Percentiles rank a stretch among this genome's conserved stretches.
phyloP scores from a whole-genome alignment of 2,329 filamentous ascomycete genomes.

The Tolypocladium ovalisporum region DNA sequence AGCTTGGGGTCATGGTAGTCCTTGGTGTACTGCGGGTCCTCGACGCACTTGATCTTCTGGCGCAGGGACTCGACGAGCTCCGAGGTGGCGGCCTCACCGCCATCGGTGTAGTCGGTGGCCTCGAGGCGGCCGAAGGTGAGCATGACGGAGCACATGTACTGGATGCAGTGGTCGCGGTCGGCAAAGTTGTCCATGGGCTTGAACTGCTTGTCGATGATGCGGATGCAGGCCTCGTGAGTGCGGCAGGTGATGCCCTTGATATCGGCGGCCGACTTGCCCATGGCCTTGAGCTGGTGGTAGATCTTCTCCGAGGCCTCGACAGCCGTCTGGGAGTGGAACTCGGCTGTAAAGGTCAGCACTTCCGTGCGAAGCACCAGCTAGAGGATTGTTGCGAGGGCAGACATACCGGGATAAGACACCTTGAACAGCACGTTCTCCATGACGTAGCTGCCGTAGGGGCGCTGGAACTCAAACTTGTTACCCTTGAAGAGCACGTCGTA shows the following conservation, averaged over 20 bases:
- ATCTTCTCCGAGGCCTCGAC: constrained; percentile 90
- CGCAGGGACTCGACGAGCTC: constrained; percentile 83
- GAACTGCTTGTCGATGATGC: constrained; percentile 99
- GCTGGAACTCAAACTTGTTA: constrained; percentile 92
- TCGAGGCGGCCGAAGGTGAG: constrained; percentile 89
- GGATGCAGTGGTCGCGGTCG: constrained; percentile 97
- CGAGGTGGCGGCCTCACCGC: constrained; percentile 82
- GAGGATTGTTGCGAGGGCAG: neutral
- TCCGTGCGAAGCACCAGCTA: neutral
- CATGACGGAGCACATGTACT: constrained; percentile 98
- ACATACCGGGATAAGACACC: constrained; percentile 87
- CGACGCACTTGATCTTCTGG: constrained; percentile 89
- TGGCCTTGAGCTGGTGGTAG: constrained; percentile 66
- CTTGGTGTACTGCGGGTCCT: constrained; percentile 86
- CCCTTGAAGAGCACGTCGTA: constrained; percentile 97
- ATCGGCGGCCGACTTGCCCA: constrained; percentile 86
- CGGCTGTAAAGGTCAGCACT: constrained; percentile 36
- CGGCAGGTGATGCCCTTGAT: constrained; percentile 90
- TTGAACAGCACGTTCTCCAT: constrained; percentile 99
- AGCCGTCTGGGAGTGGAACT: constrained; percentile 98
- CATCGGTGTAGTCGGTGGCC: constrained; percentile 88
- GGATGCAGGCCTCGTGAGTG: constrained; percentile 95
- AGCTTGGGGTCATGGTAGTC: constrained; percentile 93
- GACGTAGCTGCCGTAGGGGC: constrained; percentile 93
- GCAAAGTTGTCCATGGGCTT: constrained; percentile 99